Conservation (phyloP, 805 yeast genomes). For the Kodamaea leandrae region DNA sequence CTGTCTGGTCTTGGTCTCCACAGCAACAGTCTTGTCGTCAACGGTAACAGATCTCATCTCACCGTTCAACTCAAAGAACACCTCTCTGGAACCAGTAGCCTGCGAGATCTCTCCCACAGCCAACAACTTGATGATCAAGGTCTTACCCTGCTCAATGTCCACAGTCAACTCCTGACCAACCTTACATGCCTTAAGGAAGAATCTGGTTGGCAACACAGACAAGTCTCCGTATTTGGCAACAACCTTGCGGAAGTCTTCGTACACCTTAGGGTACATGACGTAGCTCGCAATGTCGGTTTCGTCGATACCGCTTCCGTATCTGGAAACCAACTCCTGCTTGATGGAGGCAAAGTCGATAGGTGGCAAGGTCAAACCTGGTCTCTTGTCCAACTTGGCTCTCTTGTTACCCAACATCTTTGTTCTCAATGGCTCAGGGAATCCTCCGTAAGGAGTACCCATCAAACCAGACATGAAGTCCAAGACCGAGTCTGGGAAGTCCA, state of each 20-base stretch:
- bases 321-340: conserved; percentile 66
- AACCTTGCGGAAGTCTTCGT: conserved; percentile 76
- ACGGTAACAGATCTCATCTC: conserved; percentile 95
- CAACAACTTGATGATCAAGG: conserved; percentile 82
- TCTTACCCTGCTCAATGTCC: conserved; percentile 93
- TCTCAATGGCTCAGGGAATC: conserved; percentile 99
- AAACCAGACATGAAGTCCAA: conserved; percentile 98
- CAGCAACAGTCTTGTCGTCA: conserved; percentile 81
- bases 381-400: conserved; percentile 81
- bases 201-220: conserved; percentile 89
- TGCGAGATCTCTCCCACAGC: conserved; percentile 88
- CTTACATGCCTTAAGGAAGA: conserved; percentile 82
- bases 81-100: conserved; percentile 90
- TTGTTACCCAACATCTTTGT: conserved; percentile 85
- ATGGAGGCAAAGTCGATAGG: conserved; percentile 79
- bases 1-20: conserved; percentile 81
- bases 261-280: conserved; percentile 98
- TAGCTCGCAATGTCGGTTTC: conserved; percentile 93
- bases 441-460: conserved; percentile 99
- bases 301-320: conserved; percentile 70
- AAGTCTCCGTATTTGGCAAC: conserved; percentile 84
- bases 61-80: conserved; percentile 96
- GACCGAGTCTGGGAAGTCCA: conserved; percentile 98
- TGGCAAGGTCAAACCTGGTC: conserved; percentile 89
- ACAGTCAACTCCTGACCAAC: conserved; percentile 87